phyloP scores from a whole-genome alignment of 2,329 filamentous ascomycete genomes.

The Pseudogymnoascus sp. region DNA sequence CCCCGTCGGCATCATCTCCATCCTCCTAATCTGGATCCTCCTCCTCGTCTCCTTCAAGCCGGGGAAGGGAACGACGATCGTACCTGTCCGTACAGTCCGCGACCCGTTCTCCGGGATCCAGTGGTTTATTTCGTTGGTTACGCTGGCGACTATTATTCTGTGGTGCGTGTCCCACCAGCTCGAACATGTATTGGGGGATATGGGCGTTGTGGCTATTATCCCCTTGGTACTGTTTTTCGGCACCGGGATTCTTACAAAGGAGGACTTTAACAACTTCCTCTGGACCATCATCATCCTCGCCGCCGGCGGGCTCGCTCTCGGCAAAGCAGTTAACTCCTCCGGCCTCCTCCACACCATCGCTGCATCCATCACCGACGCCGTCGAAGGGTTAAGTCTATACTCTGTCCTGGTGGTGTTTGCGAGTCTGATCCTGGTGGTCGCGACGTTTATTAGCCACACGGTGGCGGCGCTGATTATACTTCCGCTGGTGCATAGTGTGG shows the following conservation, averaged over 20 bases:
- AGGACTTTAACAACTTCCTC: conserved; percentile 99
- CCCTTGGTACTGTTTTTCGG: conserved; percentile 95
- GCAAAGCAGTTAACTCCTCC: conserved; percentile 89
- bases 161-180: conserved; percentile 93
- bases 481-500: conserved; percentile 81
- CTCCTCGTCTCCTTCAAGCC: conserved; percentile 80
- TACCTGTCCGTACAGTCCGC: conserved; percentile 65
- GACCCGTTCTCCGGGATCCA: conserved; percentile 83
- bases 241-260: conserved; percentile 90
- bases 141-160: conserved; percentile 72
- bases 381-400: conserved; percentile 76
- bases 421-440: conserved; percentile 76
- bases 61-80: conserved; percentile 75
- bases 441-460: conserved; percentile 96
- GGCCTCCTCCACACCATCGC: conserved; percentile 87
- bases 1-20: conserved; percentile 82
- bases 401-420: conserved; percentile 80
- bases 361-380: conserved; percentile 59
- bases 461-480: conserved; percentile 93
- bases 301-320: conserved; percentile 82
- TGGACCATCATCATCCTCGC: conserved; percentile 99
- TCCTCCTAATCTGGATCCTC: conserved; percentile 81
- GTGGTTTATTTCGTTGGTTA: conserved; percentile 84
- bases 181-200: conserved; percentile 83
- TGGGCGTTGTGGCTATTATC: conserved; percentile 96